Base-by-base conservation (phyloP, 73 alveolate genomes). In the Symbiodinium pilosum region DNA sequence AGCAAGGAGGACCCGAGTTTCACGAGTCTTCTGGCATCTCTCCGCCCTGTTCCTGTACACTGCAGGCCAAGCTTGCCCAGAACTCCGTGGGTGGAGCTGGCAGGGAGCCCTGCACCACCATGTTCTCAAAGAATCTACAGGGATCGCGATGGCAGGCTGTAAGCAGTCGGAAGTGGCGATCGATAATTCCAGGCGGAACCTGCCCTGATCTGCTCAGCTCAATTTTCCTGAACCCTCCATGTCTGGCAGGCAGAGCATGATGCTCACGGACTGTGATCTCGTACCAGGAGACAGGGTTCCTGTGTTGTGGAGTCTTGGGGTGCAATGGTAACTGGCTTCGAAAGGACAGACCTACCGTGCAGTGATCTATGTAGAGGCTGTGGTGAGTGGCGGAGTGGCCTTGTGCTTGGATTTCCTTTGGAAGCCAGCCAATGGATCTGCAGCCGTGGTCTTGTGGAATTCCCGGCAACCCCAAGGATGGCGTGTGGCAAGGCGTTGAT, bases 51-150 rank as follows among this genome's bases (percentile, higher is more conserved):
- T 56, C 32, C 68, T 51, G 68, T 16, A 30, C 7, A 12, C 26
- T 44, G 40, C 40, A 91, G 97, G 97, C 81, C 87, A 91, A 69
- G 88, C 84, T 91, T 41, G 87, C 77, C 26, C 97, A 91, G 40
- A 21, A 91, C 88, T 91, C 97, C 8, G 97, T 91, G 83, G 97
- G 97, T 14, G 97, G 97, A 11, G 75, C 97, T 32, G 97, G 97
- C 71, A 14, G n/a, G 30, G 56, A 21, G 52, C 11, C 83, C 54
- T 59, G 73, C 32, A 56, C 32, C 39, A 28, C 0, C 21, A 26
- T 0, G 40, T 64, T 0, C n/a, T n/a, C n/a, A n/a, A n/a, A n/a
- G n/a, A n/a, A n/a, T n/a, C n/a, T n/a, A n/a, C n/a, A n/a, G n/a
- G n/a, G n/a, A n/a, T n/a, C 14, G 21, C 91, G 36, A 40, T 83